Base-by-base conservation (phyloP, 2,329 filamentous ascomycete species). In the Penicillium concentricum region DNA sequence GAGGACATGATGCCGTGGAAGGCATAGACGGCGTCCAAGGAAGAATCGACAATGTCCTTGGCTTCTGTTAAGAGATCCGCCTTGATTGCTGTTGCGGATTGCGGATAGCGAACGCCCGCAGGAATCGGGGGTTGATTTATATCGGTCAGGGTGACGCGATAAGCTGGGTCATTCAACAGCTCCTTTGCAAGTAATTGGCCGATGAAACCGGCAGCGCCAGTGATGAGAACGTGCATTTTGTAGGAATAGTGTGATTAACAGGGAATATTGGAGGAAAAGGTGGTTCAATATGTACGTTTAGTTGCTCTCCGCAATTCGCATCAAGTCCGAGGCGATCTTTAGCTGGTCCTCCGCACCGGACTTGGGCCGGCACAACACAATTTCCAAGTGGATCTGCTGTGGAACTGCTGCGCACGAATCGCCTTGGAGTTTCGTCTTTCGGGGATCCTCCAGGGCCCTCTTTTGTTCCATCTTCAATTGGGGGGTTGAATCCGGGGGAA, bases 1-100 rank as follows among this genome's bases (percentile, higher is more conserved):
- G 81, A 81, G 0, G 84, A 87, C 85, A 88, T 87, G 76, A 87
- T 86, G 60, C 85, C 85, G 71, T 88, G 85, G 69, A 88, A 83
- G 64, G 86, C 76, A 72, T 85, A 87, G 56, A 82, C 77, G 45
- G 81, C 81, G 57, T 80, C 76, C 4, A 84, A 73, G 1, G 80
- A 78, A 26, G 74, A 72, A 24, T 72, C 61, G 34, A 77, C 71
- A 5, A 78, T 59, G 13, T 65, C 61, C 22, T 68, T 66, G 18
- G 79, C 76, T 4, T 75, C 74, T 1, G 69, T 68, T 15, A 84
- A 76, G 2, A 87, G 77, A 67, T 87, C 84, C 10, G 82, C 79
- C 26, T 78, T 77, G 42, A 85, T 58, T 37, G 76, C 72, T 22
- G 72, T 78, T 0, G 81, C 81, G 69, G 84, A 81, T 51, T 81